These are phyloP conservation scores for Penicillium corylophilum DNA, from an alignment of 2,329 filamentous ascomycete genomes.

Conservation along the genomic window DNA sequence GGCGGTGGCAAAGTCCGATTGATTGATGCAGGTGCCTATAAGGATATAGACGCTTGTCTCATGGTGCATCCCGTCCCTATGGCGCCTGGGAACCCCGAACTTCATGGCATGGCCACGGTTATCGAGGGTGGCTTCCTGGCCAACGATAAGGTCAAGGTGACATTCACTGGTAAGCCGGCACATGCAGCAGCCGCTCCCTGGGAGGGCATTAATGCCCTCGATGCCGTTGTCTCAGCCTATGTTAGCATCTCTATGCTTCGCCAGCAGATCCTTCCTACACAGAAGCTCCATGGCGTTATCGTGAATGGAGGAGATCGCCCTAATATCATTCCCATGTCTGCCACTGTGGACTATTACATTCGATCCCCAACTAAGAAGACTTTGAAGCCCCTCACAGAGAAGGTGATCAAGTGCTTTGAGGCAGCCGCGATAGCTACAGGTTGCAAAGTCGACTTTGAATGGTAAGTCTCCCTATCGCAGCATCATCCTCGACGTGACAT, in stretches of 20 bases:
- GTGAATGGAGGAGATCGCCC: slow-evolving; percentile 53
- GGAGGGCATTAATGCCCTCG: slow-evolving; percentile 59
- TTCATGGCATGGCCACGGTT: slow-evolving; percentile 24
- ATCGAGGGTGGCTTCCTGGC: slow-evolving; percentile 30
- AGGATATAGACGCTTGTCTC: slow-evolving; percentile 37
- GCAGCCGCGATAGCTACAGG: slow-evolving; percentile 34
- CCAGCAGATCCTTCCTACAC: slow-evolving; percentile 55
- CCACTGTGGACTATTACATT: slow-evolving; percentile 46
- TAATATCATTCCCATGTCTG: slow-evolving; percentile 57
- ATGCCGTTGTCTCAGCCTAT: slow-evolving; percentile 53
- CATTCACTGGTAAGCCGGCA: slow-evolving; percentile 53
- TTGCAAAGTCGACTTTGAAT: slow-evolving; percentile 30
- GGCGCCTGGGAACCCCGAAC: slow-evolving; percentile 20
- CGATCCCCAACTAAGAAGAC: slow-evolving; percentile 42
- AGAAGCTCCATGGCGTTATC: slow-evolving; percentile 54
- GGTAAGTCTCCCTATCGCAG: slow-evolving; percentile 12
- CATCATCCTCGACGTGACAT: no score
- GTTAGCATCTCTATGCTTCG: slow-evolving; percentile 51
- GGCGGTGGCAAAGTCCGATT: slow-evolving; percentile 41
- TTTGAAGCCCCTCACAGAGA: slow-evolving; percentile 31
- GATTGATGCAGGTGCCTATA: slow-evolving; percentile 43
- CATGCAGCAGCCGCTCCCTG: slow-evolving; percentile 58
- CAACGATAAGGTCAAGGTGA: slow-evolving; percentile 36
- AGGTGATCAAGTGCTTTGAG: slow-evolving; percentile 32
- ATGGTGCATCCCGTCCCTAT: slow-evolving; percentile 42